Conservation (phyloP, 208 protist species). For the Crithidia expoeki region DNA sequence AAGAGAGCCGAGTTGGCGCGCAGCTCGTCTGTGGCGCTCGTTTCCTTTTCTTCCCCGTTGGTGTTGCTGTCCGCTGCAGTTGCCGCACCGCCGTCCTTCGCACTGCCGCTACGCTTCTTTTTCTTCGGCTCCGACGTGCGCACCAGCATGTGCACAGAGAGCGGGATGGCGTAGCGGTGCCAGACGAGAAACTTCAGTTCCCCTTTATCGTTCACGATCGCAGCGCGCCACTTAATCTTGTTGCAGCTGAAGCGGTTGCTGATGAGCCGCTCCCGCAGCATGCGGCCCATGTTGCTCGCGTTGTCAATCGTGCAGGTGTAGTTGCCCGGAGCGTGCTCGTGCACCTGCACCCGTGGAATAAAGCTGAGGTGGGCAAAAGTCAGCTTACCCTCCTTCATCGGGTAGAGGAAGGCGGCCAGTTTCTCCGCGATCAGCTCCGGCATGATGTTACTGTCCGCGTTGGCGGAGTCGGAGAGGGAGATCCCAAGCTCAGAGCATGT, state of each 20-base stretch:
- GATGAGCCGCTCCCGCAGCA: slow-evolving; percentile 55
- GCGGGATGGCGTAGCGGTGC: slow-evolving; percentile 57
- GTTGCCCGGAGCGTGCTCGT: slow-evolving; percentile 78
- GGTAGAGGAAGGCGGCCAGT: slow-evolving; percentile 62
- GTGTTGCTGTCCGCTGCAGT: slow-evolving; percentile 6
- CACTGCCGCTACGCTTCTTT: slow-evolving; percentile 49
- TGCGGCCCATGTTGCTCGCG: slow-evolving; percentile 56
- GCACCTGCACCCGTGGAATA: slow-evolving; percentile 76
- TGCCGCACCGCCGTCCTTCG: slow-evolving; percentile 7
- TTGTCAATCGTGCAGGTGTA: slow-evolving; percentile 85
- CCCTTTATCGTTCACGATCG: slow-evolving; percentile 44
- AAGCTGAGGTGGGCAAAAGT: slow-evolving; percentile 54
- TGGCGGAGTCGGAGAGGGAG: slow-evolving; percentile 46
- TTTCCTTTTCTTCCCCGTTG: slow-evolving; percentile 18
- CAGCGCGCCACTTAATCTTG: slow-evolving; percentile 76
- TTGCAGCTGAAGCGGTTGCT: slow-evolving; percentile 86
- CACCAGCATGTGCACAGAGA: slow-evolving; percentile 56
- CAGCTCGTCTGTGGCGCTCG: slow-evolving; percentile 23
- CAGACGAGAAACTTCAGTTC: slow-evolving; percentile 63
- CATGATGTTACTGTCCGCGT: slow-evolving; percentile 55
- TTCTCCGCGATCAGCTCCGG: slow-evolving; percentile 66
- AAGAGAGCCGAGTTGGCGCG: slow-evolving; percentile 53
- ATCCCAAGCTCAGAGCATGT: slow-evolving; percentile 68
- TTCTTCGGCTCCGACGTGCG: slow-evolving; percentile 80
- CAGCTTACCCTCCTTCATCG: slow-evolving; percentile 37